These are phyloP conservation scores for Scedosporium minutisporum DNA, from an alignment of 2,329 filamentous ascomycete species.

Conservation along the genomic window DNA sequence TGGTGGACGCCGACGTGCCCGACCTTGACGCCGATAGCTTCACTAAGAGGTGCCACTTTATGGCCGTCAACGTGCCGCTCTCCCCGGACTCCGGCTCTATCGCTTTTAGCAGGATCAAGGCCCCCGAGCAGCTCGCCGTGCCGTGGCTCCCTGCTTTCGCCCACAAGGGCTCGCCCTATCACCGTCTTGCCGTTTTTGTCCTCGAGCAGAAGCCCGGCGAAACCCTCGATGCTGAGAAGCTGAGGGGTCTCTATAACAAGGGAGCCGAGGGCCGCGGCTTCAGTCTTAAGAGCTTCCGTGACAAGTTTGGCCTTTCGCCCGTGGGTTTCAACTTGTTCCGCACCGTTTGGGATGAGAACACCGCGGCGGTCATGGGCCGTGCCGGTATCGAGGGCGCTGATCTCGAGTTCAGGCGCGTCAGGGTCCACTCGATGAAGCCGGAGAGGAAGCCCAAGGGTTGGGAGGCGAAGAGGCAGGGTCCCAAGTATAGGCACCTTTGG, in stretches of 20 bases:
- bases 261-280: conserved; percentile 44
- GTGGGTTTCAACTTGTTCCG: conserved; percentile 86
- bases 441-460: conserved; percentile 53
- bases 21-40: conserved; percentile 67
- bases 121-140: conserved; percentile 56
- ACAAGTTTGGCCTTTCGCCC: conserved; percentile 57
- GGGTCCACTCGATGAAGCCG: conserved; percentile 57
- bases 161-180: conserved; percentile 85
- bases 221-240: conserved; percentile 44
- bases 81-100: conserved; percentile 46
- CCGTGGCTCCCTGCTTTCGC: conserved; percentile 82
- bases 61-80: conserved; percentile 58
- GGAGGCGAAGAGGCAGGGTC: conserved; percentile 55
- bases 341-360: conserved; percentile 80
- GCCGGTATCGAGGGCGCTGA: conserved; percentile 66
- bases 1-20: conserved; percentile 87
- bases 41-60: conserved; percentile 73
- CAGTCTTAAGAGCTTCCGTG: conserved; percentile 63
- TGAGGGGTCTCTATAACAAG: conserved; percentile 40
- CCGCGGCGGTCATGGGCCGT: conserved; percentile 76
- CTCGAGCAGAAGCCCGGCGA: conserved; percentile 64
- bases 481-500: conserved; percentile 56
- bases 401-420: conserved; percentile 75
- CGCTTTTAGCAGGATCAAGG: conserved; percentile 52
- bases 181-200: conserved; percentile 75